These are phyloP conservation scores for Saccharomyces cerevisiae DNA, from an alignment of 805 yeast species.

Conservation along the genomic window DNA sequence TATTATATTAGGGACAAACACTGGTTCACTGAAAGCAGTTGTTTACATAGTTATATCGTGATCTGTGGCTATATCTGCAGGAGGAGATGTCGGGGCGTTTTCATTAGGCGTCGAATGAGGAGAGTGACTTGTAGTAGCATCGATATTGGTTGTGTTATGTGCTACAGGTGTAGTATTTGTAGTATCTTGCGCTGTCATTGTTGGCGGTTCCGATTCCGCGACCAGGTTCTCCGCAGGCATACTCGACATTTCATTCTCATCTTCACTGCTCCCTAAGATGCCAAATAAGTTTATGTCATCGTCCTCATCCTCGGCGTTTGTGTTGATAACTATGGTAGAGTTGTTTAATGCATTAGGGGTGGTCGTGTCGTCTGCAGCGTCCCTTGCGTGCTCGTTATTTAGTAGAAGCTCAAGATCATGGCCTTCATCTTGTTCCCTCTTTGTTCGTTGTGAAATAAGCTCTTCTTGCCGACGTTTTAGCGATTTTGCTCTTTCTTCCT, in stretches of 20 bases:
- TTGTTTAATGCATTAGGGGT: slow-evolving; percentile 2
- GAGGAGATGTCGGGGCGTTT: neutral
- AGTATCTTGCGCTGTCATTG: neutral
- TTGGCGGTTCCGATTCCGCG: neutral
- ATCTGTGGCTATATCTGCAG: neutral
- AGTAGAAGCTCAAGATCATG: slow-evolving; percentile 18
- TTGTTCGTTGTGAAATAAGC: slow-evolving; percentile 17
- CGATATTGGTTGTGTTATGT: neutral
- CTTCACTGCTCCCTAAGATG: slow-evolving; percentile 25
- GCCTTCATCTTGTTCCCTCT: slow-evolving; percentile 23
- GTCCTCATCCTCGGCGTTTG: slow-evolving; percentile 23
- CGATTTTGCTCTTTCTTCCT: slow-evolving; percentile 28
- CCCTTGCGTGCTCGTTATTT: slow-evolving; percentile 2
- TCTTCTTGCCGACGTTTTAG: slow-evolving; percentile 4
- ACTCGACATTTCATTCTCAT: slow-evolving; percentile 15
- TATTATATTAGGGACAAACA: neutral
- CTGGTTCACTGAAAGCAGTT: neutral
- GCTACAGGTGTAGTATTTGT: neutral
- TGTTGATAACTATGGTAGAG: slow-evolving; percentile 6
- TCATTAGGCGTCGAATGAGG: neutral
- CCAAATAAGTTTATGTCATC: slow-evolving; percentile 27
- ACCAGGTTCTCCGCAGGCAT: slow-evolving; percentile 14
- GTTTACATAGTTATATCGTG: neutral
- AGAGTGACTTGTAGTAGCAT: neutral
- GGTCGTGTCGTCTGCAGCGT: slow-evolving; percentile 7